Evolutionary conservation across 2,329 filamentous ascomycete genomes (phyloP), one percentile per base, ranked within the genome.

Genomic region (Paraphoma chrysanthemicola): DNA sequence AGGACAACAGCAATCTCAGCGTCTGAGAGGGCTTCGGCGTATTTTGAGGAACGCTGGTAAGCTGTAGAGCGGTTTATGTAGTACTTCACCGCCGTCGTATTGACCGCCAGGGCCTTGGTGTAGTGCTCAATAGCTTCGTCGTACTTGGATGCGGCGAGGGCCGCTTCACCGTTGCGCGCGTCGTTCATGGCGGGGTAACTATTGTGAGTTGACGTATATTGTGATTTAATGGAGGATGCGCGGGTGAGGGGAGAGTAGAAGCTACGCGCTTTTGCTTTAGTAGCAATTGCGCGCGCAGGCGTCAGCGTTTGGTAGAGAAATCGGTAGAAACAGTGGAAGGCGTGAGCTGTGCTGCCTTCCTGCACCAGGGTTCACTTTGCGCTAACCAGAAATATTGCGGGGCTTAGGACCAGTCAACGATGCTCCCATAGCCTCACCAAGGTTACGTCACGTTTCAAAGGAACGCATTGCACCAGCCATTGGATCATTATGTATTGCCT

Each of bases 51-150:
- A 56, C 90, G 86, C 48, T 91, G 84, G 72, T 93, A 89, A 39
- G 92, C 92, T 42, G 88, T 92, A 4, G 92, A 90, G 17, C 94
- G 91, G 64, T 90, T 88, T 60, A 95, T 86, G 60, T 94, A 89
- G 86, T 95, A 97, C 47, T 85, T 79, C 1, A 92, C 90, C 2
- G 91, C 92, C 39, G 81, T 81, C 0, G 89, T 87, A 11, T 82
- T 82, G 66, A 88, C 83, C 14, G 79, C 72, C 63, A 97, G 85
- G 17, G 92, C 93, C 11, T 82, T 80, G 12, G 83, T 80, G 76
- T 87, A 95, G 51, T 68, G 84, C 36, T 80, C 74, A 64, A 97
- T 85, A 44, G 91, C 93, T 45, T 83, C 81, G 5, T 83, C 79
- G 76, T 87, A 94, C 57, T 93, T 83, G 48, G 83, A 84, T 8